Conservation (phyloP, 2,329 filamentous ascomycete genomes). For the Cucurbitaria berberidis region DNA sequence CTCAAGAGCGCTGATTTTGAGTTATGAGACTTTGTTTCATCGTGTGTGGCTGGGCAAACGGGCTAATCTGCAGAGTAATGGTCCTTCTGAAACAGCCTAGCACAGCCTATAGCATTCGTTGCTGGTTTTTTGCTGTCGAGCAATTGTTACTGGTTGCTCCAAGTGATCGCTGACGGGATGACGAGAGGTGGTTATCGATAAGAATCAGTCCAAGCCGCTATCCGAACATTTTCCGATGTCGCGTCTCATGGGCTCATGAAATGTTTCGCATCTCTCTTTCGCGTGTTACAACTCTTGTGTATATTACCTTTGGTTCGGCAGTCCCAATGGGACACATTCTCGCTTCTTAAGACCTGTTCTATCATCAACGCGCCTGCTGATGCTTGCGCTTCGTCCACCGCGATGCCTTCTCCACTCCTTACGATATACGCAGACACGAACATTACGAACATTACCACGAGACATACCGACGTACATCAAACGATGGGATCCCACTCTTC, state of each 20-base stretch:
- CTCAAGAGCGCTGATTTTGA: not conserved
- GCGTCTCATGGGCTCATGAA: not conserved
- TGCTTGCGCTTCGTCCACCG: conserved; percentile 30
- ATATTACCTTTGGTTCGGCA: not conserved
- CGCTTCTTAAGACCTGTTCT: not conserved
- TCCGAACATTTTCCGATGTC: not conserved
- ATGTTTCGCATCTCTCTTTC: not conserved
- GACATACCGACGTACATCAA: conserved; percentile 27
- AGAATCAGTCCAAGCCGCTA: not conserved
- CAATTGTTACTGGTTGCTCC: too few relatives aligned
- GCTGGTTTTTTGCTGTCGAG: too few relatives aligned
- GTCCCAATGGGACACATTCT: not conserved
- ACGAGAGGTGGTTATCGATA: not conserved
- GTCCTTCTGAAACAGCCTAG: not conserved
- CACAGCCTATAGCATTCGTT: too few relatives aligned
- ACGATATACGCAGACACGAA: conserved; percentile 22
- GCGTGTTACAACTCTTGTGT: too few relatives aligned
- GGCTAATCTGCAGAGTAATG: not conserved
- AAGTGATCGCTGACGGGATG: too few relatives aligned
- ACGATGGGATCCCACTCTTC: conserved; percentile 37
- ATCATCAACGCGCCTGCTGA: conserved; percentile 19
- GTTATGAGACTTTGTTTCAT: not conserved
- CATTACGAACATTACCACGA: conserved; percentile 32
- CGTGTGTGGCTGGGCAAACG: not conserved
- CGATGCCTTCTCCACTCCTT: conserved; percentile 30